phyloP scores from a whole-genome alignment of 2,329 filamentous ascomycete genomes.

The Dothistroma septosporum region DNA sequence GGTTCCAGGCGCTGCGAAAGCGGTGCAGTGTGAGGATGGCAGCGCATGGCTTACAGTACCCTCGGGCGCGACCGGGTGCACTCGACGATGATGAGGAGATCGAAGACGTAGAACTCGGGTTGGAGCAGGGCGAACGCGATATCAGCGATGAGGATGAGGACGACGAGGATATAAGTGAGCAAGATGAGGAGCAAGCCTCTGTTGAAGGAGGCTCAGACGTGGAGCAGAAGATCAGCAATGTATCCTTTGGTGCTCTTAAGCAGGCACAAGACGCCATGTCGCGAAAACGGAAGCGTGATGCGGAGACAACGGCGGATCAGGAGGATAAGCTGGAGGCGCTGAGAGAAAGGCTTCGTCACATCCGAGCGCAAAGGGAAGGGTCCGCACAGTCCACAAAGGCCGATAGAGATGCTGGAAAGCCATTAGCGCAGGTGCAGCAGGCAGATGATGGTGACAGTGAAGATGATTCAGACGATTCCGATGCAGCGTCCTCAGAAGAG shows the following conservation, averaged over 20 bases:
- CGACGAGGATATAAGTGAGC: slow-evolving; percentile 29
- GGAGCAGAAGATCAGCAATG: slow-evolving; percentile 49
- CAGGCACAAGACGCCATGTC: slow-evolving; percentile 71
- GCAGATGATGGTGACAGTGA: slow-evolving; percentile 20
- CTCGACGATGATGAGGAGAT: slow-evolving; percentile 12
- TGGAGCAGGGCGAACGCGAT: slow-evolving; percentile 14
- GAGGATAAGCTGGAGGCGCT: slow-evolving; percentile 47
- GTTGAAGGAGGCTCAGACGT: slow-evolving; percentile 40
- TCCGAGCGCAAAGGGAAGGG: slow-evolving; percentile 40
- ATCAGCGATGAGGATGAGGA: slow-evolving; percentile 30
- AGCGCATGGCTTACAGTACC: slow-evolving; percentile 9
- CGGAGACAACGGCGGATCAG: slow-evolving; percentile 37
- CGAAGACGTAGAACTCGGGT: slow-evolving; percentile 9
- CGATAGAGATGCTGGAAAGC: neutral
- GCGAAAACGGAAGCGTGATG: slow-evolving; percentile 43
- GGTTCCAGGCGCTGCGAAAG: neutral
- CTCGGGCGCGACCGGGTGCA: slow-evolving; percentile 15
- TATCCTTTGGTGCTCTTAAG: slow-evolving; percentile 87
- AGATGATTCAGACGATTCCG: slow-evolving; percentile 29
- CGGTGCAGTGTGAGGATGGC: neutral
- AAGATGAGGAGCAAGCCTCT: slow-evolving; percentile 22
- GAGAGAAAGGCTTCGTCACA: slow-evolving; percentile 42
- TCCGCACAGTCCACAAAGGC: slow-evolving; percentile 3
- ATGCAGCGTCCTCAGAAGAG: slow-evolving; percentile 41
- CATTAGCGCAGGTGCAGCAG: neutral